Evolutionary conservation across 2,329 filamentous ascomycete species (phyloP), one percentile per base, ranked within the genome.

Genomic region (Colletotrichum chrysophilum): DNA sequence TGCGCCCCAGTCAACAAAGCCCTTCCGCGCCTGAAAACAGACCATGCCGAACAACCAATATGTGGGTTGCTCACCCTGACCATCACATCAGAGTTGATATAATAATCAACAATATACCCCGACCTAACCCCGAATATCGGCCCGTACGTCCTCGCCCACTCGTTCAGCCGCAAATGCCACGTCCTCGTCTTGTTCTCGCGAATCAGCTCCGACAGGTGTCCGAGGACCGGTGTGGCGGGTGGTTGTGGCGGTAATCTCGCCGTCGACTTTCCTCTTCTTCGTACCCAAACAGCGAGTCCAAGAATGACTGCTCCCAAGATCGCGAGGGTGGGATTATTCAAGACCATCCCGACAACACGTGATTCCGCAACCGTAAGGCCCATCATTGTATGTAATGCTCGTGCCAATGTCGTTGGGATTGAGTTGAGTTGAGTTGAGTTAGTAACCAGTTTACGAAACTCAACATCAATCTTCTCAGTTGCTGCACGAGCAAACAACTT

Each of bases 51-150:
- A 24, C 26, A 58, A 58, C 16, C 3, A 5, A 24, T 2, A 28
- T 7, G 8, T 24, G 7, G 52, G 7, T 4, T 28, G 7, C 65
- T 55, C 7, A 74, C 66, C 43, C 70, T 74, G 14, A 62, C 70
- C 16, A 72, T 10, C 6, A 52, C 12, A 9, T 74, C 66, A 2
- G 71, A 64, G 14, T 74, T 74, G 38, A 74, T 16, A 5, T 64
- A 64, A 28, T 70, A 74, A 48, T 70, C 71, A 16, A 74, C 66
- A 48, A 74, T 56, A 21, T 56, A 70, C 14, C 71, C 71, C 2
- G 71, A 64, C 13, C 66, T 6, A 2, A 74, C 66, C 9, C 71
- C 58, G 5, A 70, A 70, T 3, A 74, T 64, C 18, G 71, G 21
- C 12, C 71, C 71, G 4, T 62, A 72, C n/a, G 38, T n/a, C 18